Base-by-base conservation (phyloP, 352 stramenopile genomes). In the Globisporangium recalcitrans region DNA sequence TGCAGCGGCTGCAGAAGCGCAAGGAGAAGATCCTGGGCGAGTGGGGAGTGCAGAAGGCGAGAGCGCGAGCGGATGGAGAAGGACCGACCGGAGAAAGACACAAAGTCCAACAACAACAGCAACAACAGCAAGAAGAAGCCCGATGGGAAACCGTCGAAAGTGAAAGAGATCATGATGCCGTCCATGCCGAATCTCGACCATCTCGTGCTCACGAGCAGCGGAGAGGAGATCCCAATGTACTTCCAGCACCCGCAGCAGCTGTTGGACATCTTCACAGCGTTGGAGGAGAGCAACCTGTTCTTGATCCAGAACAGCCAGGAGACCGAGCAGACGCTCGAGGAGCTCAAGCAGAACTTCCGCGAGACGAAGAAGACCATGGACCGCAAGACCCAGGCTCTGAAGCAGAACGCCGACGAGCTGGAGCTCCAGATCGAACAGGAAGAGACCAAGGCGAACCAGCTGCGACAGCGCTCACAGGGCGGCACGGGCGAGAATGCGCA, bases 261-360 rank as follows among this genome's bases (percentile, higher is more conserved):
- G 2, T 77, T 98, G 1, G 90, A 98, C 42, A 96, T 98, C 34
- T 98, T 98, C 71, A 95, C 82, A 14, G 77, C 85, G 3, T 68
- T 98, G 27, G 95, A 98, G 71, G 90, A 98, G 63, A 95, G 93
- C 74, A 98, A 98, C 60, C 77, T 98, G 49, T 98, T 98, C 64
- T 64, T 98, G 29, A 98, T 98, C 63, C 91, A 98, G 67, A 98
- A 98, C 74, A 96, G 83, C 58, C 91, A 98, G 67, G 91, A 98
- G 64, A 98, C 93, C 0, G 93, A 98, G 73, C 91, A 97, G 67
- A 95, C 90, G 24, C 80, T 98, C 0, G 94, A 98, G 54, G 93
- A 98, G 68, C 86, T 98, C 29, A 97, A 97, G 68, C 87, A 97
- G 62, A 93, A 82, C 71, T 97, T 93, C 69, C 77, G 82, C n/a